A percentile compares a stretch with the other conserved stretches of the same genome.
phyloP scores from a whole-genome alignment of 1,284 basidiomycete species.

The Mycena citricolor region DNA sequence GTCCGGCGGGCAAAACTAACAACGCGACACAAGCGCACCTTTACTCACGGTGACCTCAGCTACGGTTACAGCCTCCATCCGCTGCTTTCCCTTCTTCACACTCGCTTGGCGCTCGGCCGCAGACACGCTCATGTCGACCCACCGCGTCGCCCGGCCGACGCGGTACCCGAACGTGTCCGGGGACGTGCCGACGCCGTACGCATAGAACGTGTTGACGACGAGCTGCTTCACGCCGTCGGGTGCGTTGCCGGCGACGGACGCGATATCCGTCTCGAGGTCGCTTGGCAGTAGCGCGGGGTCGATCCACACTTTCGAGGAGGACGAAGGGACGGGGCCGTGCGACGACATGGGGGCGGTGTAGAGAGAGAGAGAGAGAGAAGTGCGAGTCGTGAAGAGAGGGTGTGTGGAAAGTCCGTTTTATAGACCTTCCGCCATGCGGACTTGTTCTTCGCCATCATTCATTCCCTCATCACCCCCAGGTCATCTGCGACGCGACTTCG shows the following conservation, averaged over 20 bases:
- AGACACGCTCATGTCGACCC: constrained; percentile 56
- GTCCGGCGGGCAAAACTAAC: neutral
- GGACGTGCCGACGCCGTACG: constrained; percentile 62
- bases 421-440: too few species aligned
- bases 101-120: constrained; percentile 44
- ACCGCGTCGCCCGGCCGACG: constrained; percentile 57
- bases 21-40: constrained; percentile 36
- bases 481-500: too few species aligned
- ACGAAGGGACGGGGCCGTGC: too few species aligned
- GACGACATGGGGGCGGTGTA: constrained; percentile 1
- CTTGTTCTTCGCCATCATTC: too few species aligned
- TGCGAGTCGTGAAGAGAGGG: too few species aligned
- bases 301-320: constrained; percentile 49
- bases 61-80: constrained; percentile 55
- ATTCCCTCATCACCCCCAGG: too few species aligned
- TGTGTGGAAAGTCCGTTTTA: too few species aligned
- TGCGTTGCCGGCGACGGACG: constrained; percentile 59
- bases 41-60: constrained; percentile 62
- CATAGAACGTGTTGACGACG: constrained; percentile 60
- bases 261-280: constrained; percentile 44
- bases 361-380: neutral
- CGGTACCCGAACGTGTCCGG: constrained; percentile 56
- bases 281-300: constrained; percentile 59
- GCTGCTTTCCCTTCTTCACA: too few species aligned
- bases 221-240: constrained; percentile 61